Percentiles rank a stretch among this genome's conserved stretches.
Evolutionary conservation across 2,329 filamentous ascomycete genomes (phyloP).

Genomic region (Aureobasidium pullulans): DNA sequence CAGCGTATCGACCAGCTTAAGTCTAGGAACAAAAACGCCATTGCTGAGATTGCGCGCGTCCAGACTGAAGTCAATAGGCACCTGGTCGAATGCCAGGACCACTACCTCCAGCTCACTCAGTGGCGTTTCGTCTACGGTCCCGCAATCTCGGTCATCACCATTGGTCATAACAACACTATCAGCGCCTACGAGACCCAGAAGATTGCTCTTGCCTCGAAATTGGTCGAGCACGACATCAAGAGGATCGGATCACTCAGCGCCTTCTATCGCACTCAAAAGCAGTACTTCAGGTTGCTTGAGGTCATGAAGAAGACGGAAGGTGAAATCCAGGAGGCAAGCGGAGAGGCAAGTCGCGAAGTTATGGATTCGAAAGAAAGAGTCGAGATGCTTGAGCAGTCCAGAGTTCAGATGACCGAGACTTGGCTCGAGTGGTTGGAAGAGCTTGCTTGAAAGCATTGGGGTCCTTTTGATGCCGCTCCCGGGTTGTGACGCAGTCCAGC

Average conservation of each 20-base stretch:
- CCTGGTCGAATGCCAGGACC: neutral
- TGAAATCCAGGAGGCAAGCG: neutral
- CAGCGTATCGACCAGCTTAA: neutral
- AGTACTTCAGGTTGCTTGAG: neutral
- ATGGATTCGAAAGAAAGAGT: neutral
- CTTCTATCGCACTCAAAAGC: neutral
- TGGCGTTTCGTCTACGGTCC: neutral
- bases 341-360: neutral
- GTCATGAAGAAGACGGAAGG: neutral
- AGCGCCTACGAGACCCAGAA: neutral
- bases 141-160: neutral
- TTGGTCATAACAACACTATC: neutral
- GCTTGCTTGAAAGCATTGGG: neutral
- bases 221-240: neutral
- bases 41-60: neutral
- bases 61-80: neutral
- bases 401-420: neutral
- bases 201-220: neutral
- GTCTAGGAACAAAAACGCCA: neutral
- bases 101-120: neutral
- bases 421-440: slow-evolving; percentile 1
- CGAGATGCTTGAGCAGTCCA: neutral
- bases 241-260: neutral
- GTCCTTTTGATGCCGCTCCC: neutral
- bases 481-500: too few relatives aligned